Percentiles rank a stretch among this genome's conserved stretches.
Evolutionary conservation across 192 early-diverging fungal species (phyloP).

Genomic region (Backusella sp.): DNA sequence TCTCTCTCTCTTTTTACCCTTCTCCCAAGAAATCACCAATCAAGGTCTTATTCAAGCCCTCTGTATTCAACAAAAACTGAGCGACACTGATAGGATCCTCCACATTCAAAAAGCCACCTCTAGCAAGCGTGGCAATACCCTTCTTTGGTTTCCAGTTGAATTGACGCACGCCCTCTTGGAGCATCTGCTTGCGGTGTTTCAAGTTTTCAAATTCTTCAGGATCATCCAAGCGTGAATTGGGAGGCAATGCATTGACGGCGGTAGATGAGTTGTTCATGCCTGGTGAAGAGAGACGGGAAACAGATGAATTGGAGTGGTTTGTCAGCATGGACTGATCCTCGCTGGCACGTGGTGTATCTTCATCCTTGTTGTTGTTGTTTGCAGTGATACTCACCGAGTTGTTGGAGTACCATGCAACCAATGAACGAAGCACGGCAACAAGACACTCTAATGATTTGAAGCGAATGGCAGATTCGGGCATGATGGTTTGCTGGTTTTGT

Average conservation of each 20-base stretch:
- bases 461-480: conserved; percentile 45
- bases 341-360: conserved; percentile 31
- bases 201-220: conserved; percentile 80
- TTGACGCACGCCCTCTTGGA: conserved; percentile 72
- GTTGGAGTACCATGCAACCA: conserved; percentile 67
- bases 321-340: conserved; percentile 28
- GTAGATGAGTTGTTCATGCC: conserved; percentile 20
- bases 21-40: conserved; percentile 95
- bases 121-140: conserved; percentile 76
- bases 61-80: conserved; percentile 68
- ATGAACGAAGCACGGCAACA: conserved; percentile 58
- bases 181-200: conserved; percentile 84
- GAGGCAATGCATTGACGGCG: neutral
- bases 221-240: conserved; percentile 61
- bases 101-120: conserved; percentile 62
- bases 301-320: conserved; percentile 21
- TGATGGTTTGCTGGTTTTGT: conserved; percentile 18
- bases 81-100: conserved; percentile 74
- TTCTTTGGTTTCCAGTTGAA: conserved; percentile 92
- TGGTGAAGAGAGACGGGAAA: conserved; percentile 29
- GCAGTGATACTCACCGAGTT: conserved; percentile 36
- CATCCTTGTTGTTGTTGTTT: conserved; percentile 20
- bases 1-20: conserved; percentile 48
- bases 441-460: conserved; percentile 62
- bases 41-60: conserved; percentile 83